These are phyloP conservation scores for Anaeromyces robustus DNA, from an alignment of 192 early-diverging fungal species.

Conservation along the genomic window DNA sequence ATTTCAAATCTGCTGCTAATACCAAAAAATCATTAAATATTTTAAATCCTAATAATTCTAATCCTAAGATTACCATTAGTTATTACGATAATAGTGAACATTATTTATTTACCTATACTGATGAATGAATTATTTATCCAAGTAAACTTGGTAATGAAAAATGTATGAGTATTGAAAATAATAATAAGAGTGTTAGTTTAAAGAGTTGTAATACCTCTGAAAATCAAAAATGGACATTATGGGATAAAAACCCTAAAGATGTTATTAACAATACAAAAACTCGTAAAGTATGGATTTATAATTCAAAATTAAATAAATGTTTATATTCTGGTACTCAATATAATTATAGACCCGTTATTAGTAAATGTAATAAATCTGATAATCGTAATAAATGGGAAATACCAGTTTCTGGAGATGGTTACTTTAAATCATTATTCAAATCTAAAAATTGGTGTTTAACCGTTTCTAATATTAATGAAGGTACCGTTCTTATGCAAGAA, in stretches of 20 bases:
- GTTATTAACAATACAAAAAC: background rate
- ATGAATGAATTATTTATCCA: no score
- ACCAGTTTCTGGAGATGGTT: no score
- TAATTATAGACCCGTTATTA: background rate
- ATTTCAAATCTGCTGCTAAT: no score
- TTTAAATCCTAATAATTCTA: no score
- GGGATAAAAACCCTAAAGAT: background rate
- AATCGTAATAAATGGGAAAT: no score
- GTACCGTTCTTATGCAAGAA: background rate
- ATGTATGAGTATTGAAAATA: background rate
- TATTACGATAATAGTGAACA: no score
- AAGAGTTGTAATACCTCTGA: background rate
- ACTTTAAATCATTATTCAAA: no score
- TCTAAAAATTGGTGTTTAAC: background rate
- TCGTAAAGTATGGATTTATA: background rate
- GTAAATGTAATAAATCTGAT: no score
- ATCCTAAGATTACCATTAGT: no score
- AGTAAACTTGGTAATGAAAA: background rate
- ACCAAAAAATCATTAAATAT: no score
- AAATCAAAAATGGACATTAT: background rate
- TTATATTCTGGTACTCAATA: background rate
- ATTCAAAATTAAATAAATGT: background rate
- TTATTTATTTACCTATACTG: no score
- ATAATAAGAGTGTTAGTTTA: background rate
- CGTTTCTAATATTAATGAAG: background rate